Percentiles rank a stretch among this genome's conserved stretches.
Conservation (phyloP, 306 rosid genomes). For the Rosa chinensis region DNA sequence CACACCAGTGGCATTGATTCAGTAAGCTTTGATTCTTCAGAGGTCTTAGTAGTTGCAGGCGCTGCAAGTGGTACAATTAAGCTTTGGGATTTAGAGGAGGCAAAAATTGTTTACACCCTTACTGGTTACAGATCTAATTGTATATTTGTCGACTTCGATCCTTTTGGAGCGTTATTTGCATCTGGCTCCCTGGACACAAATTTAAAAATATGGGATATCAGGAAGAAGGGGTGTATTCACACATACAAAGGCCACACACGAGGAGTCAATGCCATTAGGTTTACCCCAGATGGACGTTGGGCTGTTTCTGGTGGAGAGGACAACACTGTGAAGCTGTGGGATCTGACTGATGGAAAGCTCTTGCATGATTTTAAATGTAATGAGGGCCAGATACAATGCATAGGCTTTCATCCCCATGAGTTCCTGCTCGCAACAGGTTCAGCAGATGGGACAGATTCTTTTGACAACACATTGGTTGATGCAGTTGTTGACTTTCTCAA, state of each 20-base stretch:
- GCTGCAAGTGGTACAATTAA: constrained; percentile 98
- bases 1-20: constrained; percentile 99
- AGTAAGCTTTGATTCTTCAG: constrained; percentile 91
- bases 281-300: constrained; percentile 99
- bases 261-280: constrained; percentile 95
- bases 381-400: constrained; percentile 95
- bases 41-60: constrained; percentile 96
- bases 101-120: constrained; percentile 97
- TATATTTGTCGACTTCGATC: constrained; percentile 94
- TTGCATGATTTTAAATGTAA: constrained; percentile 92
- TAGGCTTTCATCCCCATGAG: constrained; percentile 97
- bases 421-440: constrained; percentile 97
- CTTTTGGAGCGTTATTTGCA: constrained; percentile 98
- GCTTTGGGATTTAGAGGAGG: constrained; percentile 99
- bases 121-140: constrained; percentile 98
- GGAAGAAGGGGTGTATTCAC: constrained; percentile 99
- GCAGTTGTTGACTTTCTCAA: no score
- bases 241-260: constrained; percentile 99
- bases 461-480: no score
- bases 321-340: constrained; percentile 99
- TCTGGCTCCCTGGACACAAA: constrained; percentile 95
- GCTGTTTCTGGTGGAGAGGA: constrained; percentile 99
- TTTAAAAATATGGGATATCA: constrained; percentile 98
- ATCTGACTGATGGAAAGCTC: constrained; percentile 94
- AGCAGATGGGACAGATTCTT: no score